Evolutionary conservation across 106 monocot genomes (phyloP).

Genomic region (Posidonia australis): DNA sequence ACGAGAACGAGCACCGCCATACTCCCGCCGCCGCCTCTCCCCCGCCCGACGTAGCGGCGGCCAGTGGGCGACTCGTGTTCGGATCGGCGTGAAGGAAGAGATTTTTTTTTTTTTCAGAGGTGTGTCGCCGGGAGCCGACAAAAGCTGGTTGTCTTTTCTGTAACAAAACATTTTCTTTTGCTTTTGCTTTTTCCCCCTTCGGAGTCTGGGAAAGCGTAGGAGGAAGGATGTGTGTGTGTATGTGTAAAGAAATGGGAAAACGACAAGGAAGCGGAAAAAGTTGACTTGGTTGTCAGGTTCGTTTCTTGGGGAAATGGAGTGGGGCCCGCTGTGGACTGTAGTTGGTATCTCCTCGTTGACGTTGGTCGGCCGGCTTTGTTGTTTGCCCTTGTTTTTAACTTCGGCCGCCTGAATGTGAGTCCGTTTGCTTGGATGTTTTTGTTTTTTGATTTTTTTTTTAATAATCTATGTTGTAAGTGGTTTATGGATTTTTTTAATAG

Average conservation of each 20-base stretch:
- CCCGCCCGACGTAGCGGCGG: neutral
- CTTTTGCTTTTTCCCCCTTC: neutral
- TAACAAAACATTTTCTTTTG: neutral
- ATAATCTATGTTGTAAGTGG: no score
- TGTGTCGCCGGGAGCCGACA: neutral
- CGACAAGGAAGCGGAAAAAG: neutral
- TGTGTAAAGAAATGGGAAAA: neutral
- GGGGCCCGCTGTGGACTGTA: no score
- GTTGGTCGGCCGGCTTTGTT: no score
- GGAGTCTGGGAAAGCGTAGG: neutral
- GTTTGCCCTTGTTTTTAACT: no score
- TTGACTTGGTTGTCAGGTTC: neutral
- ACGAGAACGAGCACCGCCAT: slow-evolving; percentile 84
- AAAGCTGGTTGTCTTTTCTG: neutral
- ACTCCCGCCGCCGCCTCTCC: neutral
- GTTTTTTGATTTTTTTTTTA: no score
- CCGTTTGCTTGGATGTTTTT: no score
- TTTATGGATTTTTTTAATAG: no score
- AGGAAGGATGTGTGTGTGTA: neutral
- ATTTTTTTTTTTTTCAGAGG: neutral
- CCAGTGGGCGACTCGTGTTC: neutral
- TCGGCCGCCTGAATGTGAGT: no score
- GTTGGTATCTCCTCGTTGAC: no score
- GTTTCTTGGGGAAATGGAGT: neutral
- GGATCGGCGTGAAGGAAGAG: neutral